Percentiles rank a stretch among this genome's conserved stretches.
Conservation (phyloP, 352 stramenopile species). For the Pythium scleroteichum region DNA sequence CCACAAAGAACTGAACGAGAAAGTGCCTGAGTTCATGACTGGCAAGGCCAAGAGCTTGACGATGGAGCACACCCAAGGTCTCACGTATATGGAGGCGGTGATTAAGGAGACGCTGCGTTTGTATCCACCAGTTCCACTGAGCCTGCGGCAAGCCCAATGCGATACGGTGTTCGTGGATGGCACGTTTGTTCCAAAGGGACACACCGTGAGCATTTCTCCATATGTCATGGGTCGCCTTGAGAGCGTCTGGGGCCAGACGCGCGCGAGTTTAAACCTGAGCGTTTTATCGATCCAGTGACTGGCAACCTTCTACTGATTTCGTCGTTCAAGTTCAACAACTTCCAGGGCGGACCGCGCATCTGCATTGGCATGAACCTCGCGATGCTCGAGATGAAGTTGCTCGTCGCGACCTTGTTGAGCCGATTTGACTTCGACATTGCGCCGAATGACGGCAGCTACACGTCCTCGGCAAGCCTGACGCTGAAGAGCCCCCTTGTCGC, state of each 20-base stretch:
- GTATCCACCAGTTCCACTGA: slow-evolving; percentile 35
- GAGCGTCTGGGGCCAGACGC: slow-evolving; percentile 36
- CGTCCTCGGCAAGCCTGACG: slow-evolving; percentile 11
- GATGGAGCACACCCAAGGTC: slow-evolving; percentile 13
- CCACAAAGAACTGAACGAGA: slow-evolving; percentile 25
- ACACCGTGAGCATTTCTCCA: slow-evolving; percentile 23
- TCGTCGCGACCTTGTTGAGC: slow-evolving; percentile 33
- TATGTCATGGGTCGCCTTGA: slow-evolving; percentile 34
- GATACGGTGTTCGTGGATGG: slow-evolving; percentile 41
- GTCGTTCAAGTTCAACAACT: slow-evolving; percentile 41
- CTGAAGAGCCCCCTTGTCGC: slow-evolving; percentile 15
- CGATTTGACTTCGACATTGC: slow-evolving; percentile 29
- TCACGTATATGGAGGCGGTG: slow-evolving; percentile 29
- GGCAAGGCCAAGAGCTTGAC: slow-evolving; percentile 5
- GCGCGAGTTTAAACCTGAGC: slow-evolving; percentile 33
- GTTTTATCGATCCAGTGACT: slow-evolving; percentile 24
- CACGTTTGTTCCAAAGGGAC: slow-evolving; percentile 31
- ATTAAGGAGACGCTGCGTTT: slow-evolving; percentile 41
- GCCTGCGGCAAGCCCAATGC: slow-evolving; percentile 22
- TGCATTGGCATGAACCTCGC: slow-evolving; percentile 49
- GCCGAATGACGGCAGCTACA: slow-evolving; percentile 20
- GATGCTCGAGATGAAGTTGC: slow-evolving; percentile 45
- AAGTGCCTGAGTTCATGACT: slow-evolving; percentile 20
- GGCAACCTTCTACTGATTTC: slow-evolving; percentile 18
- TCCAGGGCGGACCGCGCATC: slow-evolving; percentile 40